phyloP scores from a whole-genome alignment of 2,329 filamentous ascomycete species.

The Paecilomyces dactylethromorphus region DNA sequence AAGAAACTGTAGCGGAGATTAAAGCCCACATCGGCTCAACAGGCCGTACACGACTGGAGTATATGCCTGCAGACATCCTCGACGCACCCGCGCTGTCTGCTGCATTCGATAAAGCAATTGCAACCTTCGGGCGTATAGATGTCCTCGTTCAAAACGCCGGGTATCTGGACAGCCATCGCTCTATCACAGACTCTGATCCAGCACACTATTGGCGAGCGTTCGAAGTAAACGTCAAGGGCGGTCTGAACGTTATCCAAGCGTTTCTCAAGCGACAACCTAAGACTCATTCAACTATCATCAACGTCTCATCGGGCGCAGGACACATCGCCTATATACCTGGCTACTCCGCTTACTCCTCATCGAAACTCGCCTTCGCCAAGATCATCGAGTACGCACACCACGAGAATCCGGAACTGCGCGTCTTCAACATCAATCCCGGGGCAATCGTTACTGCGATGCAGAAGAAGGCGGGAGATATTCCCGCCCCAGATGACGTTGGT shows the following conservation, averaged over 20 bases:
- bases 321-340: conserved; percentile 17
- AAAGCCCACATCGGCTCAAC: neutral
- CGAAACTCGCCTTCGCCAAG: neutral
- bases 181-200: conserved; percentile 29
- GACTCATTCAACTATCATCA: conserved; percentile 36
- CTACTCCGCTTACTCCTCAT: neutral
- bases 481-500: conserved; percentile 14
- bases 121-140: conserved; percentile 31
- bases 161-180: conserved; percentile 16
- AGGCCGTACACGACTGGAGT: conserved; percentile 27
- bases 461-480: conserved; percentile 9
- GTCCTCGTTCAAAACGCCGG: conserved; percentile 46
- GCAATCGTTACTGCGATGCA: conserved; percentile 19
- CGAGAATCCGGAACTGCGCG: conserved; percentile 18
- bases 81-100: conserved; percentile 27
- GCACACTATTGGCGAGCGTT: conserved; percentile 37
- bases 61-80: conserved; percentile 39
- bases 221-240: conserved; percentile 45
- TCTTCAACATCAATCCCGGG: conserved; percentile 26
- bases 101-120: conserved; percentile 26
- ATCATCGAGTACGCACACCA: neutral
- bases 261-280: conserved; percentile 39
- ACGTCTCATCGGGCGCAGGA: conserved; percentile 41
- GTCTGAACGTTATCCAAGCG: conserved; percentile 39
- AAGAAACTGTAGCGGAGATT: neutral